Evolutionary conservation across 83 land plant species (phyloP).

Genomic region (Picea mariana): DNA sequence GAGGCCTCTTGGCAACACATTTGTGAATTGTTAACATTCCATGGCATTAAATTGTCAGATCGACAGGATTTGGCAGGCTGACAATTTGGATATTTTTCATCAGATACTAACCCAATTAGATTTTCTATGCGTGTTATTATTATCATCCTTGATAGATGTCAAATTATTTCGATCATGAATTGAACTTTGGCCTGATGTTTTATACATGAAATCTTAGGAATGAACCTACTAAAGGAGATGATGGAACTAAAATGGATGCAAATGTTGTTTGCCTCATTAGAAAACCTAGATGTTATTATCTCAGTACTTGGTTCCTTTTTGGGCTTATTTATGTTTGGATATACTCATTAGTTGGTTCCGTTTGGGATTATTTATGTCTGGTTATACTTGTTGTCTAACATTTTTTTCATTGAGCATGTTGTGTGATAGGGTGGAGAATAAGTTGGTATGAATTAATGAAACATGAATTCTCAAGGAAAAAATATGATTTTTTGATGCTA

Average conservation of each 20-base stretch:
- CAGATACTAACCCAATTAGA: not conserved
- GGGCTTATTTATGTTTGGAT: no score
- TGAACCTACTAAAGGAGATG: no score
- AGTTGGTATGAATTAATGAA: no score
- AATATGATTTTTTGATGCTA: no score
- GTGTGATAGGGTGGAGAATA: no score
- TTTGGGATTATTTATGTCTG: not conserved
- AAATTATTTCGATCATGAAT: not conserved
- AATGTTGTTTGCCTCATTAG: not conserved
- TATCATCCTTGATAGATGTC: not conserved
- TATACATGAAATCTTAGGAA: not conserved
- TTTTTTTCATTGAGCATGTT: no score
- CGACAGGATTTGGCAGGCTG: not conserved
- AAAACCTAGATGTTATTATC: not conserved
- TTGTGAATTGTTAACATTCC: not conserved
- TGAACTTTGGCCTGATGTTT: not conserved
- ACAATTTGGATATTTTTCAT: not conserved
- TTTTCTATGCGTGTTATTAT: not conserved
- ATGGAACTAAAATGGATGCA: not conserved
- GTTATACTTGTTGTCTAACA: no score
- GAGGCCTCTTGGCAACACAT: not conserved
- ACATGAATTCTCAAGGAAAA: no score
- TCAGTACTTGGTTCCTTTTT: not conserved
- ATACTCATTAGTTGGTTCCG: not conserved
- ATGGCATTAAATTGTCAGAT: not conserved